These are phyloP conservation scores for Cordyceps fumosorosea DNA, from an alignment of 2,329 filamentous ascomycete species.

Conservation along the genomic window DNA sequence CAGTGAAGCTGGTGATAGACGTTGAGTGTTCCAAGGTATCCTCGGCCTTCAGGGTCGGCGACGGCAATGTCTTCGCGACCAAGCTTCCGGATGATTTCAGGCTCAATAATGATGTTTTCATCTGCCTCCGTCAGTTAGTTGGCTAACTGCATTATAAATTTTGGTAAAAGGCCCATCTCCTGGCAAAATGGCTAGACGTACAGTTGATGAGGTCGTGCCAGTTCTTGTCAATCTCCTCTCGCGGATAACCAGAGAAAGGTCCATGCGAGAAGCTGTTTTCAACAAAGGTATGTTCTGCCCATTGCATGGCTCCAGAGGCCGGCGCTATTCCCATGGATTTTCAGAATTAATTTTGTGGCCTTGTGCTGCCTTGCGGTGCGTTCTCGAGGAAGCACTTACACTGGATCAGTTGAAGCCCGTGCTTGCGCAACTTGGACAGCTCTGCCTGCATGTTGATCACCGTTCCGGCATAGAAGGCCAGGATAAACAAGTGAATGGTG, in stretches of 20 bases:
- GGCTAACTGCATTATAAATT: too few species aligned
- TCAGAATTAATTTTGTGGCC: not conserved
- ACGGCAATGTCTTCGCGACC: slow-evolving; percentile 6
- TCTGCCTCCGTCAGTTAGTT: not conserved
- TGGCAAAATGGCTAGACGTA: not conserved
- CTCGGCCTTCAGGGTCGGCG: slow-evolving; percentile 3
- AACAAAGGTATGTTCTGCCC: slow-evolving; percentile 4
- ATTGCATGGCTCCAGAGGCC: slow-evolving; percentile 4
- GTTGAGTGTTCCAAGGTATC: slow-evolving; percentile 13
- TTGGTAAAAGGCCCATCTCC: not conserved
- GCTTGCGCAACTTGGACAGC: not conserved
- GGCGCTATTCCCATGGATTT: not conserved
- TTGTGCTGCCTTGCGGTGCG: too few species aligned
- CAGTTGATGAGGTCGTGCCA: slow-evolving; percentile 12
- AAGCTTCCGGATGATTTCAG: not conserved
- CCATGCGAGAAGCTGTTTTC: slow-evolving; percentile 8
- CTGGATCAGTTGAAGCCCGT: not conserved
- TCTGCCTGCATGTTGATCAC: not conserved
- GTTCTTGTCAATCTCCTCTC: slow-evolving; percentile 9
- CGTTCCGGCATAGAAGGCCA: not conserved
- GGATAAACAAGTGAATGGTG: not conserved
- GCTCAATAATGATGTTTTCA: slow-evolving; percentile 10
- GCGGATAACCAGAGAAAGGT: slow-evolving; percentile 7
- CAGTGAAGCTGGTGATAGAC: slow-evolving; percentile 15
- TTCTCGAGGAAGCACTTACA: not conserved